Percentiles rank a stretch among this genome's conserved stretches.
These are phyloP conservation scores for Colletotrichum kahawae DNA, from an alignment of 2,329 filamentous ascomycete species.

Conservation along the genomic window DNA sequence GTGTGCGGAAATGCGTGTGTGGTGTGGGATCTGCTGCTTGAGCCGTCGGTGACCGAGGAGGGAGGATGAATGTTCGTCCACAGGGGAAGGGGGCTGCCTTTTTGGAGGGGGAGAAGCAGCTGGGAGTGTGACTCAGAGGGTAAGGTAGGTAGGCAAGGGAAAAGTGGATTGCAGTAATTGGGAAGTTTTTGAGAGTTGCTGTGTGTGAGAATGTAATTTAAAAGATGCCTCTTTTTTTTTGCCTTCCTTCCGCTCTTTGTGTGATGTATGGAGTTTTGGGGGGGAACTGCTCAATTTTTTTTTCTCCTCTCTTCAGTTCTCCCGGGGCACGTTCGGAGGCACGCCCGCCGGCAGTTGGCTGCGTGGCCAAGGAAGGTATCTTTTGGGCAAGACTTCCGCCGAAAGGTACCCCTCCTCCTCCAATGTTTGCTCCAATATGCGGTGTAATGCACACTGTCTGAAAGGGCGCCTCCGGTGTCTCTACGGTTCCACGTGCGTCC, in stretches of 20 bases:
- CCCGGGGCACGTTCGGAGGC: conserved; percentile 1
- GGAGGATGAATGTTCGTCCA: conserved; percentile 23
- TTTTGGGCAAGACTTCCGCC: background rate
- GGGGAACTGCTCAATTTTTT: background rate
- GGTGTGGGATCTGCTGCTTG: conserved; percentile 19
- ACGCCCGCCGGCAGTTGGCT: background rate
- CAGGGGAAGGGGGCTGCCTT: conserved; percentile 16
- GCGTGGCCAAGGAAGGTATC: background rate
- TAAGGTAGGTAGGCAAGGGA: background rate
- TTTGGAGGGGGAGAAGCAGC: background rate
- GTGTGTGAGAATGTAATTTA: background rate
- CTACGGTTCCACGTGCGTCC: background rate
- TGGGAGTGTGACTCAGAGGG: conserved; percentile 10
- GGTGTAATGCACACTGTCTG: background rate
- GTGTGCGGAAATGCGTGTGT: conserved; percentile 9
- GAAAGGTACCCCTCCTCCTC: background rate
- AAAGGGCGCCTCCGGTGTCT: background rate
- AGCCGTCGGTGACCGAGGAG: conserved; percentile 22
- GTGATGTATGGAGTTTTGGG: background rate
- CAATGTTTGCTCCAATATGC: background rate
- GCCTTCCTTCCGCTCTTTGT: background rate
- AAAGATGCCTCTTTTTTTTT: background rate
- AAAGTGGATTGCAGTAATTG: background rate
- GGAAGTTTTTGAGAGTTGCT: background rate
- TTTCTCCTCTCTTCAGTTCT: background rate